Percentiles rank a stretch among this genome's conserved stretches.
phyloP scores from a whole-genome alignment of 2,329 filamentous ascomycete species.

The Colletotrichum zoysiae region DNA sequence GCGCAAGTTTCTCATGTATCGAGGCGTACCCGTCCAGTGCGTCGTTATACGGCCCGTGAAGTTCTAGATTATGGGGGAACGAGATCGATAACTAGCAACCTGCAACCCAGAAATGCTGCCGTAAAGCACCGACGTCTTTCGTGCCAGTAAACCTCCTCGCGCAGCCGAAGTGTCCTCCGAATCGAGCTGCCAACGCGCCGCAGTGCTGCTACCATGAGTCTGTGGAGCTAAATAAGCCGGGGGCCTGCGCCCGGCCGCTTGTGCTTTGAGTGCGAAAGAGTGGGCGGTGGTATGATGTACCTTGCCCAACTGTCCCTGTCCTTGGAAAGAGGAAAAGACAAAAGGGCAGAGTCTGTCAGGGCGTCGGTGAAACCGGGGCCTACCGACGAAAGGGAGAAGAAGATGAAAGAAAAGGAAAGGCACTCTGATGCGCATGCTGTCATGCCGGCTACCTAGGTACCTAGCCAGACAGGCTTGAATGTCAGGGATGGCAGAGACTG shows the following conservation, averaged over 20 bases:
- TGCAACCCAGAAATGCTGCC: background rate
- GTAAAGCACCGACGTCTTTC: constrained; percentile 8
- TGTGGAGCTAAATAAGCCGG: constrained; percentile 33
- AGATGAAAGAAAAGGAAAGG: constrained; percentile 1
- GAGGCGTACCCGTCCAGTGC: background rate
- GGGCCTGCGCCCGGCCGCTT: constrained; percentile 27
- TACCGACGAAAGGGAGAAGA: constrained; percentile 32
- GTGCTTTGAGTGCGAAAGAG: constrained; percentile 18
- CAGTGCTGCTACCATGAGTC: background rate
- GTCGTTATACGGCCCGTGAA: background rate
- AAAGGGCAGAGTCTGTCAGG: background rate
- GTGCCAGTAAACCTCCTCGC: background rate
- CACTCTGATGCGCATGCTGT: constrained; percentile 33
- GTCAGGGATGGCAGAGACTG: constrained; percentile 26
- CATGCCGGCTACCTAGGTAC: background rate
- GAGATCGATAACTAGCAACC: background rate
- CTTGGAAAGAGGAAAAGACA: constrained; percentile 21
- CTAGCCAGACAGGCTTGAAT: constrained; percentile 20
- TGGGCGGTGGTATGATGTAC: constrained; percentile 11
- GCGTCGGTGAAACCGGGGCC: constrained; percentile 44
- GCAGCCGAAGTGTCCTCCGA: background rate
- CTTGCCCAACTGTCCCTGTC: constrained; percentile 17
- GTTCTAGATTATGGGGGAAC: background rate
- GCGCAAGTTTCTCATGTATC: background rate
- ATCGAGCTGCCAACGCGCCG: constrained; percentile 1